Percentiles rank a stretch among this genome's conserved stretches.
Evolutionary conservation across 805 yeast genomes (phyloP).

Genomic region (Candida methanosorbosa): DNA sequence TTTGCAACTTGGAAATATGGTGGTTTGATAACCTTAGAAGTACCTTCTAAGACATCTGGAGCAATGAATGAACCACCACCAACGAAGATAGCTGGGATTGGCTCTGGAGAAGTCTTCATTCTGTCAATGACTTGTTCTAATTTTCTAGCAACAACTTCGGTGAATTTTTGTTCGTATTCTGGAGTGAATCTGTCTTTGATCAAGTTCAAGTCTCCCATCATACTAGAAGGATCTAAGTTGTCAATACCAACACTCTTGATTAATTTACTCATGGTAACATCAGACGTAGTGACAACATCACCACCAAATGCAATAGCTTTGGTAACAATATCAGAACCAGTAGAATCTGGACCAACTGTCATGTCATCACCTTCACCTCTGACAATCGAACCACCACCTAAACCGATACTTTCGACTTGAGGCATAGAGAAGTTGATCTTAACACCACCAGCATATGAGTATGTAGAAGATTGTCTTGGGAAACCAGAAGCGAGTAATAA

Average conservation of each 20-base stretch:
- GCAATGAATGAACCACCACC: constrained; percentile 44
- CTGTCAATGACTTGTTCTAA: constrained; percentile 33
- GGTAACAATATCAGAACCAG: constrained; percentile 30
- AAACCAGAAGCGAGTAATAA: constrained; percentile 34
- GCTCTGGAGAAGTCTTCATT: constrained; percentile 35
- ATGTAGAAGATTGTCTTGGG: constrained; percentile 37
- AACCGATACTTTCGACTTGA: constrained; percentile 38
- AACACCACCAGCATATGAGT: constrained; percentile 37
- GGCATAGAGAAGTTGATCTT: constrained; percentile 43
- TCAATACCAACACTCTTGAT: constrained; percentile 19
- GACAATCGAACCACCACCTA: constrained; percentile 43
- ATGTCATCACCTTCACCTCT: constrained; percentile 14
- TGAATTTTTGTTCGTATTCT: constrained; percentile 2
- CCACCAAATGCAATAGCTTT: constrained; percentile 36
- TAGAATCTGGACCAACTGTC: constrained; percentile 40
- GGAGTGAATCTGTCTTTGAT: constrained; percentile 13
- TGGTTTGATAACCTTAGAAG: constrained; percentile 32
- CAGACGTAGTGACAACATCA: constrained; percentile 30
- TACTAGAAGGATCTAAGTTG: constrained; percentile 17
- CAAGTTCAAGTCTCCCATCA: constrained; percentile 19
- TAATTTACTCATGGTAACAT: constrained; percentile 32
- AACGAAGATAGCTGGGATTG: constrained; percentile 32
- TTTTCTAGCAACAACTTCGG: constrained; percentile 13
- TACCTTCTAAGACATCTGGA: constrained; percentile 28
- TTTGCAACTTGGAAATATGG: constrained; percentile 35